Evolutionary conservation across 495 filamentous ascomycete species (phyloP), one percentile per base, ranked within the genome.

Genomic region (Penicillium antarcticum): DNA sequence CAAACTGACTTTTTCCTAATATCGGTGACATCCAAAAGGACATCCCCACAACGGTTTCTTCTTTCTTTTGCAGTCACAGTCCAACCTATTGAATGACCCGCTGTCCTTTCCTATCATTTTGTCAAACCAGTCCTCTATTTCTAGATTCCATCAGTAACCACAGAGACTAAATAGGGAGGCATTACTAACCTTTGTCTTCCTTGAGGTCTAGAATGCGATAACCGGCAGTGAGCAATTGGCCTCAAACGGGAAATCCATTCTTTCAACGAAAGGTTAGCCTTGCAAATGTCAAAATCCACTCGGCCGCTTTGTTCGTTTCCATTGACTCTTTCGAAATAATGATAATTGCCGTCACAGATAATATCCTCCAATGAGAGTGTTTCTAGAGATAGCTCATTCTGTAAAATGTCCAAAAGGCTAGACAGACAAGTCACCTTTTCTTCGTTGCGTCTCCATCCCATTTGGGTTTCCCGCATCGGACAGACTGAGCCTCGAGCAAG

Each of bases 51-150:
- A 6, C 34, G 45, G 45, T 32, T 37, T 38, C 39, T 35, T 39
- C 6, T 48, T 45, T 31, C 24, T 45, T 7, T 45, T 48, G 23
- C 55, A 53, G 51, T 57, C 55, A 49, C 55, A 57, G 33, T 53
- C 39, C 8, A 42, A 47, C 11, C 42, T 36, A 24, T 10, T 53
- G 8, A 43, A 48, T 24, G 49, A 57, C n/a, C 43, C 49, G 40
- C 54, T 53, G 38, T 53, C 44, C 49, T 48, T 48, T 9, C 43
- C 48, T 53, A 53, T 45, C 49, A 57, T 57, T 31, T 48, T 39
- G 34, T 57, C 49, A 38, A 53, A 57, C 54, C 54, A 53, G 18
- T 37, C 29, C 34, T 42, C 48, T 36, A 56, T 51, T 39, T 52
- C 54, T 57, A 41, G 40, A 24, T 43, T 41, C 23, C 18, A 57